phyloP scores from a whole-genome alignment of 805 yeast genomes.

The Cyberlindnera bimundalis region DNA sequence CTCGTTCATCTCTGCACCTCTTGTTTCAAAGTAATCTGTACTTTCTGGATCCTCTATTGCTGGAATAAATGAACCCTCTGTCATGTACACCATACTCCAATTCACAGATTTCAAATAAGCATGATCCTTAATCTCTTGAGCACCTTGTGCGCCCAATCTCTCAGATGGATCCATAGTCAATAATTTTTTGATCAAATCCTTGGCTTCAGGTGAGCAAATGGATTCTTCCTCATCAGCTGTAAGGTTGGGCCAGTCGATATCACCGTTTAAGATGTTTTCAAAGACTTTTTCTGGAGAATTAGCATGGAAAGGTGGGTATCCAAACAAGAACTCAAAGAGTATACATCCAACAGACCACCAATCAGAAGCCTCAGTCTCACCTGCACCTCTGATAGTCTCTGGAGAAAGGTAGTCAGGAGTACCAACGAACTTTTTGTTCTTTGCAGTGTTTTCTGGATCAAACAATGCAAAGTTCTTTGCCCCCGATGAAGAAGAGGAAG shows the following conservation, averaged over 20 bases:
- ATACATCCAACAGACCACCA: constrained; percentile 99
- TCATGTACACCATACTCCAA: constrained; percentile 71
- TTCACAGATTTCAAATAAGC: constrained; percentile 68
- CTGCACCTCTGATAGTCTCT: constrained; percentile 82
- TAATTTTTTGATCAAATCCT: constrained; percentile 64
- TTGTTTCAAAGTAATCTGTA: constrained; percentile 84
- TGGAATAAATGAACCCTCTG: constrained; percentile 84
- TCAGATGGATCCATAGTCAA: constrained; percentile 59
- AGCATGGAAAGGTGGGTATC: constrained; percentile 94
- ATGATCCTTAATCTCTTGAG: constrained; percentile 74
- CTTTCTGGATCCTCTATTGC: constrained; percentile 72
- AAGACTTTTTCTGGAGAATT: constrained; percentile 76
- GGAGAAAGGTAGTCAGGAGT: constrained; percentile 98
- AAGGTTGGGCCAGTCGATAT: constrained; percentile 81
- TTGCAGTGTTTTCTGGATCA: constrained; percentile 62
- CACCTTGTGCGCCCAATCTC: constrained; percentile 77
- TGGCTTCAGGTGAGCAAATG: constrained; percentile 62
- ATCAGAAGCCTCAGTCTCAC: constrained; percentile 81
- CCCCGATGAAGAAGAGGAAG: constrained; percentile 8
- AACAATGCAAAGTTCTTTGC: constrained; percentile 56
- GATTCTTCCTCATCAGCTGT: constrained; percentile 49
- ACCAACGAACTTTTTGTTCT: constrained; percentile 75
- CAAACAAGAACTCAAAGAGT: constrained; percentile 84
- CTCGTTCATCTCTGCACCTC: constrained; percentile 78
- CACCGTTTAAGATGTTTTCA: constrained; percentile 68